Evolutionary conservation across 2,329 filamentous ascomycete genomes (phyloP).

Genomic region (Sclerotiophoma versabilis): DNA sequence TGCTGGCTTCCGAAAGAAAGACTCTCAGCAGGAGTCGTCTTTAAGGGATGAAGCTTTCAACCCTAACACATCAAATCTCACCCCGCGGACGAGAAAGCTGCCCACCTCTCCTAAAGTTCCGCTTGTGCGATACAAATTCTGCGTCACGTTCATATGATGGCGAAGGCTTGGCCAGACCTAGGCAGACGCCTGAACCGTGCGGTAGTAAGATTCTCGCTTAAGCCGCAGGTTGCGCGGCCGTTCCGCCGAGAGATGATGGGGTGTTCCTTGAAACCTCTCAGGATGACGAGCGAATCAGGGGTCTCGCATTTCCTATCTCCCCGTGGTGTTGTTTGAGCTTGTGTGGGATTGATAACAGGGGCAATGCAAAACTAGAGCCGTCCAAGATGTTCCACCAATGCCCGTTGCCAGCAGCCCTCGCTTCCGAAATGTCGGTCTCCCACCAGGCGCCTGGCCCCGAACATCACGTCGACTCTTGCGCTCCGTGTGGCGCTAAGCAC

Average conservation of each 20-base stretch:
- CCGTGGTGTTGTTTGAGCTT: slow-evolving; percentile 7
- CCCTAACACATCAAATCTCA: neutral
- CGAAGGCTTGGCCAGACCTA: neutral
- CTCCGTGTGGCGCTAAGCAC: neutral
- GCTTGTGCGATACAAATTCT: neutral
- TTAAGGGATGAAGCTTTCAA: neutral
- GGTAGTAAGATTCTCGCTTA: slow-evolving; percentile 5
- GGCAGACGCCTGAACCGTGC: neutral
- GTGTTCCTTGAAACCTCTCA: slow-evolving; percentile 2
- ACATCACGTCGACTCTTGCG: slow-evolving; percentile 10
- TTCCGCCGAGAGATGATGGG: slow-evolving; percentile 16
- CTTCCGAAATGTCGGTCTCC: slow-evolving; percentile 4
- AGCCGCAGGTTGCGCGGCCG: slow-evolving; percentile 10
- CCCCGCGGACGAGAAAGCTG: neutral
- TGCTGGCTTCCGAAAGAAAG: neutral
- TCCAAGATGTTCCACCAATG: slow-evolving; percentile 19
- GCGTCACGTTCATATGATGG: neutral
- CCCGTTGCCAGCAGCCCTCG: neutral
- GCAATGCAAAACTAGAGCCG: slow-evolving; percentile 10
- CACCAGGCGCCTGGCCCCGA: slow-evolving; percentile 2
- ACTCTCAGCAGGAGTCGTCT: neutral
- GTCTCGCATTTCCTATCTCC: slow-evolving; percentile 2
- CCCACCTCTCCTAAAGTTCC: neutral
- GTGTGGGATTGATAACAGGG: slow-evolving; percentile 16
- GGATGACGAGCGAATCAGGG: slow-evolving; percentile 7